Evolutionary conservation across 371 early-diverging fungal genomes (phyloP).

Genomic region (Ecytonucleospora hepatopenaei): DNA sequence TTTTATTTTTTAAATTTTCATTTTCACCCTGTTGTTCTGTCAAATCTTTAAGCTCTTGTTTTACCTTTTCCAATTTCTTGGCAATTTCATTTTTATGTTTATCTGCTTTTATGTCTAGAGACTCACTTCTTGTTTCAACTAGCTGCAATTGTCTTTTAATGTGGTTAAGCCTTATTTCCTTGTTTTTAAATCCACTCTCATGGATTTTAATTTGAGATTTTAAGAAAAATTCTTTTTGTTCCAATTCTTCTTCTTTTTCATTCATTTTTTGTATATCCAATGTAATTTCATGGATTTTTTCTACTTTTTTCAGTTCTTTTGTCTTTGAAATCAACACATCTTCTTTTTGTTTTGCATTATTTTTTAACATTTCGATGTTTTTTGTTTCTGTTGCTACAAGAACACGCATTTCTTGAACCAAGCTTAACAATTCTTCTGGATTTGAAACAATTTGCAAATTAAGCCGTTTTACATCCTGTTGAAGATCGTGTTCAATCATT

Average conservation of each 20-base stretch:
- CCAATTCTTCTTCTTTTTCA: slow-evolving; percentile 14
- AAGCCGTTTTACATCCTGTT: slow-evolving; percentile 39
- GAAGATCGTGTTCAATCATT: slow-evolving; percentile 32
- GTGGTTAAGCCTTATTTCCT: slow-evolving; percentile 33
- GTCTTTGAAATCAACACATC: not conserved
- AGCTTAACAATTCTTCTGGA: slow-evolving; percentile 36
- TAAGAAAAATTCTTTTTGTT: slow-evolving; percentile 21
- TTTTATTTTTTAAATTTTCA: slow-evolving; percentile 19
- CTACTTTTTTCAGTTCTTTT: slow-evolving; percentile 12
- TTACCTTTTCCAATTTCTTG: slow-evolving; percentile 20
- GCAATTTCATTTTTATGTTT: slow-evolving; percentile 28
- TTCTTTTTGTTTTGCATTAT: slow-evolving; percentile 5
- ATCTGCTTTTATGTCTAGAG: slow-evolving; percentile 33
- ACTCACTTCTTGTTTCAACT: slow-evolving; percentile 40
- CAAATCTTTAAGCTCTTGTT: slow-evolving; percentile 31
- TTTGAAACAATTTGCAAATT: slow-evolving; percentile 47
- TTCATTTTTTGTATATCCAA: slow-evolving; percentile 3
- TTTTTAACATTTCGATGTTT: slow-evolving; percentile 12
- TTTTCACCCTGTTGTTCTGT: slow-evolving; percentile 25
- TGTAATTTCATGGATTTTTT: slow-evolving; percentile 8
- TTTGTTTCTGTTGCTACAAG: slow-evolving; percentile 33
- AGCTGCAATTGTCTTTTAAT: slow-evolving; percentile 43
- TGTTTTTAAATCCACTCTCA: slow-evolving; percentile 31
- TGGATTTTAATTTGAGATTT: slow-evolving; percentile 32
- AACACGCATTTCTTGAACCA: slow-evolving; percentile 47